Evolutionary conservation across 345 rosid species (phyloP), one percentile per base, ranked within the genome.

Genomic region (Cardamine occulta): DNA sequence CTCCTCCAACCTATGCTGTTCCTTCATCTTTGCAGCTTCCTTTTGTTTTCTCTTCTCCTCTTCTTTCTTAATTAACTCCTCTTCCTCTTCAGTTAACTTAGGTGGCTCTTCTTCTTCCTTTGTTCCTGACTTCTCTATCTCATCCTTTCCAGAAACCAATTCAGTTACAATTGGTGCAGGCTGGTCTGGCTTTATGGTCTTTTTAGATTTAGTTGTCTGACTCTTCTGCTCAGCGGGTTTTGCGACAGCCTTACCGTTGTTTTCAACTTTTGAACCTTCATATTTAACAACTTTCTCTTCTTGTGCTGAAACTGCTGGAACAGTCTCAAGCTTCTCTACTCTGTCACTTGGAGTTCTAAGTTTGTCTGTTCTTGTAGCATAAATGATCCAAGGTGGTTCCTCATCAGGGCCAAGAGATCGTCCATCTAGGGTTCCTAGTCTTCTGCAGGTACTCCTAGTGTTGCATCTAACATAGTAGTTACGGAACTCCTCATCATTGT

Each of bases 1-100:
- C 83, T 91, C 91, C 79, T 91, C 97, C 63, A 86, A 80, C 71
- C 86, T 84, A 23, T 53, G 82, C 65, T 88, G 96, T 72, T 91
- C 96, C 82, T 75, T 85, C 74, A 88, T 44, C 65, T 66, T 81
- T 32, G 80, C 87, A 8, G 81, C 89, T 84, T 88, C 97, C 82
- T 86, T 86, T 55, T 80, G 82, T 78, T 84, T 87, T 71, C 90
- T 86, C 84, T 84, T 67, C 79, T 87, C 91, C 58, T 93, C 96
- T 15, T 82, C 97, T 79, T 80, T 87, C 82, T 87, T 88, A n/a
- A 78, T 84, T 76, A 66, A 47, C 81, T 93, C 98, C 64, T 86
- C 88, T 76, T 88, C 96, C 86, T 88, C 96, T 86, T 81, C 84
- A n/a, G 79, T 70, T 52, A 24, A 75, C 84, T 87, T 86, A 3